Evolutionary conservation across 768 basidiomycete species (phyloP).

Genomic region (Tubosaeta sp.): DNA sequence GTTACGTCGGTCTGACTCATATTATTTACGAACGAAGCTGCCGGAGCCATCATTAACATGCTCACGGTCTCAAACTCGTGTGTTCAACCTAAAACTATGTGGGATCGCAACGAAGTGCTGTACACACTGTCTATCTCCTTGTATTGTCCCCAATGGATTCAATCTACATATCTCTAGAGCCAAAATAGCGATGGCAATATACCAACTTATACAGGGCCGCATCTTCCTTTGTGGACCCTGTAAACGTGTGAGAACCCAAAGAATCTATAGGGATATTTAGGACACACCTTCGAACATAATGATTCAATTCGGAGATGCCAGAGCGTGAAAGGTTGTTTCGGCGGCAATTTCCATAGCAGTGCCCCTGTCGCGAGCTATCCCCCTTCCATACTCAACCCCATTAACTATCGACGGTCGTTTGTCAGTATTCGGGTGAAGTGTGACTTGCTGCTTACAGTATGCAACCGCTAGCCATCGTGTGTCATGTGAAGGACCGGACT

Average conservation of each 20-base stretch:
- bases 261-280: neutral
- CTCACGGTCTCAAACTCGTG: neutral
- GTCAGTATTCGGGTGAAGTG: neutral
- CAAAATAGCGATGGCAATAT: constrained; percentile 1
- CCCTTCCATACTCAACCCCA: constrained; percentile 25
- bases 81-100: neutral
- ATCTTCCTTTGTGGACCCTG: neutral
- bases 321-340: constrained; percentile 22
- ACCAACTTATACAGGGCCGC: neutral
- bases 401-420: constrained; percentile 14
- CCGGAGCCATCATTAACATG: no score
- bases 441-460: constrained; percentile 19
- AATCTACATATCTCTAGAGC: constrained; percentile 1
- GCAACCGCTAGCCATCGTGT: constrained; percentile 23
- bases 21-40: no score
- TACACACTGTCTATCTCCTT: neutral
- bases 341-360: constrained; percentile 30
- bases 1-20: no score
- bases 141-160: neutral
- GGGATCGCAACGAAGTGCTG: neutral
- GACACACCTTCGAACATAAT: constrained; percentile 5
- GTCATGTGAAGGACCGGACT: constrained; percentile 21
- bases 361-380: constrained; percentile 24
- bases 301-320: constrained; percentile 19
- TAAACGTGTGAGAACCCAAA: neutral